Percentiles rank a stretch among this genome's conserved stretches.
Conservation (phyloP, 495 filamentous ascomycete genomes). For the Tuber microsphaerosporum region DNA sequence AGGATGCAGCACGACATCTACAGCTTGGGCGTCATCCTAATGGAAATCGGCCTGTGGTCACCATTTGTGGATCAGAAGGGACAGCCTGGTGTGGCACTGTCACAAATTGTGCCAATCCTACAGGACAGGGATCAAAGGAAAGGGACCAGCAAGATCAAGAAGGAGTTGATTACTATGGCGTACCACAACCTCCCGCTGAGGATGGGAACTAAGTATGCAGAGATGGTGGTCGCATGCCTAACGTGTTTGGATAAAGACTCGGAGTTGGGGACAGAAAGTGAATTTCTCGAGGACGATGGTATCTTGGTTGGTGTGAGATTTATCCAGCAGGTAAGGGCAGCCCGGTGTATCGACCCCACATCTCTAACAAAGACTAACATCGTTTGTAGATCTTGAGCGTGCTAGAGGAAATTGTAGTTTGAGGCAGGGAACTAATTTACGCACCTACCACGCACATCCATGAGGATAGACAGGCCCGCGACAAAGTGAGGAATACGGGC, state of each 20-base stretch:
- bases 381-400: neutral
- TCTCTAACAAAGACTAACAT: neutral
- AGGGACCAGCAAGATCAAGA: slow-evolving; percentile 43
- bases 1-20: slow-evolving; percentile 62
- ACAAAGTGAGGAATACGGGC: too few relatives aligned
- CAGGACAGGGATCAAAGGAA: slow-evolving; percentile 11
- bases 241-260: slow-evolving; percentile 51
- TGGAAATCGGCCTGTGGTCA: slow-evolving; percentile 58
- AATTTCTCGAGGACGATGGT: slow-evolving; percentile 50
- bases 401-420: neutral
- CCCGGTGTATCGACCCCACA: neutral
- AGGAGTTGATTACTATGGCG: slow-evolving; percentile 45
- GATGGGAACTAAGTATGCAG: slow-evolving; percentile 50
- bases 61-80: slow-evolving; percentile 44
- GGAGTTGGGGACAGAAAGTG: slow-evolving; percentile 46
- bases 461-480: too few relatives aligned
- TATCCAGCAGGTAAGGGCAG: slow-evolving; percentile 47
- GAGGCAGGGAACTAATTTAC: neutral
- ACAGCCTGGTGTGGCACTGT: neutral
- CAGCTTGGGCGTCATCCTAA: slow-evolving; percentile 54
- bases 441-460: too few relatives aligned
- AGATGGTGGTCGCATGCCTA: slow-evolving; percentile 51
- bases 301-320: slow-evolving; percentile 49
- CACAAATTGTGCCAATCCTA: slow-evolving; percentile 15
- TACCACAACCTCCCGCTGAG: slow-evolving; percentile 42